Conservation (phyloP, 2,329 filamentous ascomycete species). For the Orbilia quercus region DNA sequence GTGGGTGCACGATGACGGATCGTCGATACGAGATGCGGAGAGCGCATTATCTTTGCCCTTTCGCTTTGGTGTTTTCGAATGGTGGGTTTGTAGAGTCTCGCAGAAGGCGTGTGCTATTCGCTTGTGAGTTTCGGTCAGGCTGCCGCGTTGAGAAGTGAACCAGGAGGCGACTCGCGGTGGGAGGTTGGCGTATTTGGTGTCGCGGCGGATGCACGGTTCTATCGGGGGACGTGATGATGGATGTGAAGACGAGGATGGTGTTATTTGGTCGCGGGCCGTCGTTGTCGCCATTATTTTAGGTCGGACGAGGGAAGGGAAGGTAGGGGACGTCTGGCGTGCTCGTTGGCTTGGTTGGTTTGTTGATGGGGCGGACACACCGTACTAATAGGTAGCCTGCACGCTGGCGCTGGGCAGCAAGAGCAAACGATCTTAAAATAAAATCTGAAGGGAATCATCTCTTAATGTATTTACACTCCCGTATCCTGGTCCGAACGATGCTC, state of each 20-base stretch:
- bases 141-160: constrained; percentile 18
- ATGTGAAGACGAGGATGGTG: not conserved
- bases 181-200: constrained; percentile 11
- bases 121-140: constrained; percentile 41
- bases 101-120: constrained; percentile 43
- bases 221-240: not conserved
- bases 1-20: constrained; percentile 19
- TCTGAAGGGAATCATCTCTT: no score
- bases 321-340: not conserved
- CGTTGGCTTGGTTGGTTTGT: not conserved
- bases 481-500: no score
- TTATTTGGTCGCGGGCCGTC: constrained; percentile 24
- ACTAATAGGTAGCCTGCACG: no score
- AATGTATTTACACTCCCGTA: no score
- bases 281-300: constrained; percentile 25
- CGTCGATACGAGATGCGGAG: constrained; percentile 22
- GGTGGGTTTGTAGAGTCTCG: constrained; percentile 31
- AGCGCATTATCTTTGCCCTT: constrained; percentile 7
- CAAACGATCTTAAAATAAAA: no score
- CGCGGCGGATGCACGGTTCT: constrained; percentile 3
- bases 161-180: constrained; percentile 31
- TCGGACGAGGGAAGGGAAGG: constrained; percentile 11
- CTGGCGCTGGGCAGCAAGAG: no score
- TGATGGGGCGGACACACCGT: constrained; percentile 13
- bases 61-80: constrained; percentile 6